Evolutionary conservation across 352 stramenopile species (phyloP), one percentile per base, ranked within the genome.

Genomic region (Peronospora tabacina): DNA sequence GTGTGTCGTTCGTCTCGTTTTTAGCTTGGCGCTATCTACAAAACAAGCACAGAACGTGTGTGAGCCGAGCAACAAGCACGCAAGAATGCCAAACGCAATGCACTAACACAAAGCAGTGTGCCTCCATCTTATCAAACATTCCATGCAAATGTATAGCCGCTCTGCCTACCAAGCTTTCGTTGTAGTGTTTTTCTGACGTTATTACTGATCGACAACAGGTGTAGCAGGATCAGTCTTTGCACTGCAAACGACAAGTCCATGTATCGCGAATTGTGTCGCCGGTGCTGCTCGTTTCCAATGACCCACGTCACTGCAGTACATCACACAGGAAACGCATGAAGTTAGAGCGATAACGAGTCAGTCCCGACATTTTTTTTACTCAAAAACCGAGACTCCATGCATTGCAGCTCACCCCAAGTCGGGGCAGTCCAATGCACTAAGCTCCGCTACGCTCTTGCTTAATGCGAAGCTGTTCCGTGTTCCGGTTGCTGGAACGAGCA

Each of bases 381-480:
- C 44, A 56, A 55, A 9, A 47, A 56, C 24, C 19, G 50, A 55
- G 16, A 17, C 17, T 39, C 7, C 42, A 32, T 40, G 20, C 19
- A 49, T 5, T 28, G 35, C 28, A 41, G 24, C 45, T 58, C 46
- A 66, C 41, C 42, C 20, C 35, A 45, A 11, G 34, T 55, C 9
- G 16, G 1, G 47, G 22, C 15, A 5, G 17, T 36, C 15, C 9
- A 44, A 30, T 29, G 34, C 24, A 42, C 29, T 61, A 69, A 19
- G 52, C 63, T 11, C 46, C 50, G 35, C 59, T 67, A 36, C 55
- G 62, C 30, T 72, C 63, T 52, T 69, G 63, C 37, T 69, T 67
- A 17, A 69, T 58, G 17, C 55, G 51, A 13, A 35, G 39, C 19
- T 55, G 49, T 34, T 72, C 59, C 5, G 42, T 34, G 7, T 72